Conservation (phyloP, 2,329 filamentous ascomycete species). For the Microcera coccophila region DNA sequence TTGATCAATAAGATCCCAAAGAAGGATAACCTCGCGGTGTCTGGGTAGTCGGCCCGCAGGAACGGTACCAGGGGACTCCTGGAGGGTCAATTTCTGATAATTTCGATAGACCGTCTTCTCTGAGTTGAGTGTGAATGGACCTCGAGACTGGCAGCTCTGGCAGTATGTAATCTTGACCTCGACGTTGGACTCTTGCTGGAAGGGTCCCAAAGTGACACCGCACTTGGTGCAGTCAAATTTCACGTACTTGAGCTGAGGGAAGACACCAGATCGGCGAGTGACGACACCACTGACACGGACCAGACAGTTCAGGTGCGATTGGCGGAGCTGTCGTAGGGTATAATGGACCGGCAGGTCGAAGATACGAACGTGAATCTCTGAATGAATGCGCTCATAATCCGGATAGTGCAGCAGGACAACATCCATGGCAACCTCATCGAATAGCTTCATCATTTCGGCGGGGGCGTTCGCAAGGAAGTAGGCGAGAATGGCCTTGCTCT, state of each 20-base stretch:
- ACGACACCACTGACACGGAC: constrained; percentile 94
- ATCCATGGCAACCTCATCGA: constrained; percentile 95
- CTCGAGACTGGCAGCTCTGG: constrained; percentile 91
- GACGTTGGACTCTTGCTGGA: constrained; percentile 93
- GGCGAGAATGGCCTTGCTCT: constrained; percentile 86
- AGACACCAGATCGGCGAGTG: constrained; percentile 88
- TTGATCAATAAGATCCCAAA: constrained; percentile 95
- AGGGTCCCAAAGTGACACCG: constrained; percentile 84
- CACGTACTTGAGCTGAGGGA: constrained; percentile 96
- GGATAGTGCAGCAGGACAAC: constrained; percentile 94
- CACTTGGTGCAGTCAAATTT: constrained; percentile 98
- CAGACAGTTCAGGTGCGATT: constrained; percentile 92
- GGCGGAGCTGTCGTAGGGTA: constrained; percentile 89
- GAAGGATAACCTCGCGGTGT: constrained; percentile 87
- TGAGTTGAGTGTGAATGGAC: constrained; percentile 91
- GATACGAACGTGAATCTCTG: constrained; percentile 96
- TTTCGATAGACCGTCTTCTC: constrained; percentile 98
- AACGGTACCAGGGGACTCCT: constrained; percentile 95
- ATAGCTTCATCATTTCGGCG: constrained; percentile 90
- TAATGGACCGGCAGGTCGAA: constrained; percentile 92
- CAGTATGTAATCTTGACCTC: constrained; percentile 97
- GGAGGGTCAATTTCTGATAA: constrained; percentile 95
- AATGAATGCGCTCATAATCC: constrained; percentile 95
- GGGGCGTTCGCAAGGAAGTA: constrained; percentile 96
- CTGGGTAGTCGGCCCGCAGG: constrained; percentile 91